phyloP scores from a whole-genome alignment of 768 basidiomycete genomes.

The Neoboletus magnificus region DNA sequence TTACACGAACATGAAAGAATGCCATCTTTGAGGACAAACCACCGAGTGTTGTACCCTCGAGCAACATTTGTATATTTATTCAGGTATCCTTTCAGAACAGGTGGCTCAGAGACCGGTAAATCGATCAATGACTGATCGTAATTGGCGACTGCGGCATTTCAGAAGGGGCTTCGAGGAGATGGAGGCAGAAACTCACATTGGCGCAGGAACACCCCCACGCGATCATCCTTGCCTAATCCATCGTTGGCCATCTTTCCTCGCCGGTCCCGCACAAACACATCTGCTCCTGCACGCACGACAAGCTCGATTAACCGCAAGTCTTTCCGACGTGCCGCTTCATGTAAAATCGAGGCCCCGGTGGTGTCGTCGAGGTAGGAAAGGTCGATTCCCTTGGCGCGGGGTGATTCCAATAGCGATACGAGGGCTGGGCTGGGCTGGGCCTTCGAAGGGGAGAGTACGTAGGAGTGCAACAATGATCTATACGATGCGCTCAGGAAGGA shows the following conservation, averaged over 20 bases:
- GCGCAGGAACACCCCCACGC: conserved; percentile 74
- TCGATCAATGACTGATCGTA: conserved; percentile 72
- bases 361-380: conserved; percentile 76
- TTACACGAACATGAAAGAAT: conserved; percentile 71
- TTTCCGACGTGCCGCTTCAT: conserved; percentile 80
- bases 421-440: conserved; percentile 44
- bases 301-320: conserved; percentile 81
- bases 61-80: conserved; percentile 95
- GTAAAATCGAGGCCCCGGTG: conserved; percentile 76
- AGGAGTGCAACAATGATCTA: conserved; percentile 67
- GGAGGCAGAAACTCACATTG: conserved; percentile 58
- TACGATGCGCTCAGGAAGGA: conserved; percentile 72
- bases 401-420: conserved; percentile 59
- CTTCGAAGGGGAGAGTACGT: conserved; percentile 58
- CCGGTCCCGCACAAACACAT: conserved; percentile 82
- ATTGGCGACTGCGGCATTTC: conserved; percentile 57
- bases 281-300: conserved; percentile 81
- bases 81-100: conserved; percentile 69
- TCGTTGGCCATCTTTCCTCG: conserved; percentile 68
- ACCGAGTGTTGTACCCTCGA: conserved; percentile 82
- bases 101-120: conserved; percentile 48
- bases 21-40: conserved; percentile 89
- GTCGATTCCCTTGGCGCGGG: conserved; percentile 68
- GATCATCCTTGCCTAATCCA: conserved; percentile 73
- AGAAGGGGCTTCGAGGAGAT: background rate